Conservation (phyloP, 441 rosid species). For the Populus hybrid region DNA sequence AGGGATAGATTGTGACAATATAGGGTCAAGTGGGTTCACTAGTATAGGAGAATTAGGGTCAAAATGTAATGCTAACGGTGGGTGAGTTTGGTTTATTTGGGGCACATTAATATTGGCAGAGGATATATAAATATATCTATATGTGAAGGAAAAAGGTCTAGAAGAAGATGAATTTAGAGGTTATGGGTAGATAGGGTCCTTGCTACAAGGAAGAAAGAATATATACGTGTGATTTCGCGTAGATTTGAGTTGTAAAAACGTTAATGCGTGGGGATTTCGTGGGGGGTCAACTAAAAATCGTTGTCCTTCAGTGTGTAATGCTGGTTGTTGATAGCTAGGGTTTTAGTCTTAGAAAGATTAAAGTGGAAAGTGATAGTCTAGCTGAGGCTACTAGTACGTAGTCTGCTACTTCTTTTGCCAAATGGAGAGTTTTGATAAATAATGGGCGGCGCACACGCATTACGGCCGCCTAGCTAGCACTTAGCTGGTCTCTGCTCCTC, state of each 20-base stretch:
- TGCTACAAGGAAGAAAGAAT: background rate
- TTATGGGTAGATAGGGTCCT: background rate
- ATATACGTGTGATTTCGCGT: constrained; percentile 8
- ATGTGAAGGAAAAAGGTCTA: background rate
- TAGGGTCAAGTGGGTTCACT: constrained; percentile 15
- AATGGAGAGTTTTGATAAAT: background rate
- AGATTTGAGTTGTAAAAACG: background rate
- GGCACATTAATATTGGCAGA: constrained; percentile 11
- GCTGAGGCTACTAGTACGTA: background rate
- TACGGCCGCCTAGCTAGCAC: background rate
- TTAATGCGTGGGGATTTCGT: constrained; percentile 53
- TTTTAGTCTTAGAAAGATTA: background rate
- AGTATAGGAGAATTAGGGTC: constrained; percentile 6
- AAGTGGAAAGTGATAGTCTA: background rate
- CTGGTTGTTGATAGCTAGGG: constrained; percentile 9
- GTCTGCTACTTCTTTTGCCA: background rate
- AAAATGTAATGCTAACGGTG: constrained; percentile 9
- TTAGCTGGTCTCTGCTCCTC: constrained; percentile 17
- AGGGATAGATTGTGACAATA: constrained; percentile 18
- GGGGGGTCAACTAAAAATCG: constrained; percentile 20
- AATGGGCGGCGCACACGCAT: constrained; percentile 5
- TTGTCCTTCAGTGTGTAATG: constrained; percentile 18
- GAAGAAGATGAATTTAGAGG: background rate
- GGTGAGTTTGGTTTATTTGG: constrained; percentile 26
- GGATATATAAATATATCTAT: background rate